Base-by-base conservation (phyloP, 108 stramenopile species). In the Cylindrotheca fusiformis region DNA sequence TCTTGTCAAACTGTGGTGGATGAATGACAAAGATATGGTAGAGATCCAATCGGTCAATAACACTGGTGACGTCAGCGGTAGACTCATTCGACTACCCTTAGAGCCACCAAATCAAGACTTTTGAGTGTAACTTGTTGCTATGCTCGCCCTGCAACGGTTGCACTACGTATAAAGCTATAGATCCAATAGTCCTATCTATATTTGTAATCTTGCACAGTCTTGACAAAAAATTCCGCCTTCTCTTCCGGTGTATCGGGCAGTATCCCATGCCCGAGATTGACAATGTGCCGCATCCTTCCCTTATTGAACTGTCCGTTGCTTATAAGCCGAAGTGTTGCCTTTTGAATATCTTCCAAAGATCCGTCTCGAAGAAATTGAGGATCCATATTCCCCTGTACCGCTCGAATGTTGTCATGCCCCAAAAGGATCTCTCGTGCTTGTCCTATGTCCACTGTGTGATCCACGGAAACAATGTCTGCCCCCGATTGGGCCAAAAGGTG, bases 251-350 rank as follows among this genome's bases (percentile, higher is more conserved):
- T 63, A 48, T 63, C 51, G 1, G 63, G 63, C 21, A 52, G 49
- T 23, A 63, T 63, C 20, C 63, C 63, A 22, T 63, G 63, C 23
- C 63, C 63, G 17, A 63, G 48, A 63, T 63, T 63, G n/a, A 63
- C 19, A 12, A 63, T 63, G 51, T 48, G 49, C 29, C 31, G 50
- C 14, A 32, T 51, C 31, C 33, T 52, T 32, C 49, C 50, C 12
- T 31, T 29, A 1, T 49, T 51, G 6, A 17, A 29, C 22, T 63
- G 31, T 20, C 36, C 14, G n/a, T n/a, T n/a, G n/a, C n/a, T n/a
- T 10, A 41, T 41, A 33, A 63, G 47, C 21, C 32, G 6, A 1
- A 52, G 51, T 24, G 63, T 63, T 22, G 28, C 20, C 20, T 20
- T 22, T 63, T 20, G 63, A 21, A 63, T 63, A 22, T 51, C 51